These are phyloP conservation scores for Blastobotrys aristatus DNA, from an alignment of 1,139 yeast genomes.

Conservation along the genomic window DNA sequence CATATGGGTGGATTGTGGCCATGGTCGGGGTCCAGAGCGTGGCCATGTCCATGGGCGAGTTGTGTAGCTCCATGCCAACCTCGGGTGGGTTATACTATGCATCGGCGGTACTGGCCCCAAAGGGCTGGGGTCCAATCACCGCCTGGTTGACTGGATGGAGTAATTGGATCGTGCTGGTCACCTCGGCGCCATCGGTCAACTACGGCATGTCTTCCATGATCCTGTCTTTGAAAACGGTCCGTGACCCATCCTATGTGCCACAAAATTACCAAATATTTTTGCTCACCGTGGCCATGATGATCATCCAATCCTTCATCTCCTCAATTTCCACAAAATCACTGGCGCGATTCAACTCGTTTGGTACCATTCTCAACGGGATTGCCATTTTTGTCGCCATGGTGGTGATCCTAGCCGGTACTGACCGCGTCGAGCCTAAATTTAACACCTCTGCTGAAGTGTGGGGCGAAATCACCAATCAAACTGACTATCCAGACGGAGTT, in stretches of 20 bases:
- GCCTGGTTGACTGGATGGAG: conserved; percentile 25
- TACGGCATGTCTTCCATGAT: conserved; percentile 59
- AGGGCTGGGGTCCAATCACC: conserved; percentile 3
- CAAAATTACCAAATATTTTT: conserved; percentile 48
- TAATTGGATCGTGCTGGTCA: conserved; percentile 52
- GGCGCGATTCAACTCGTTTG: conserved; percentile 50
- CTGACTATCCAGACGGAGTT: conserved; percentile 65
- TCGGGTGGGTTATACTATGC: conserved; percentile 7
- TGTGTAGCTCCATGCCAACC: conserved; percentile 2
- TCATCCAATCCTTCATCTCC: conserved; percentile 41
- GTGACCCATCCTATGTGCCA: conserved; percentile 39
- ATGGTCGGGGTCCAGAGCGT: conserved; percentile 46
- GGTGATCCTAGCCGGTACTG: conserved; percentile 52
- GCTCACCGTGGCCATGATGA: conserved; percentile 48
- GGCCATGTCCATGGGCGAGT: conserved; percentile 5
- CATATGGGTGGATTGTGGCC: conserved; percentile 60
- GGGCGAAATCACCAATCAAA: conserved; percentile 50
- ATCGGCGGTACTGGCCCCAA: neutral
- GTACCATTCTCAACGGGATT: conserved; percentile 45
- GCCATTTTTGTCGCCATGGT: conserved; percentile 54
- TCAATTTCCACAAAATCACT: conserved; percentile 49
- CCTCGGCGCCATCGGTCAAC: conserved; percentile 61
- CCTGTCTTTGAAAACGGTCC: conserved; percentile 45
- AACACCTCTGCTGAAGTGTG: conserved; percentile 51
- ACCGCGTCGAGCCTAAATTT: conserved; percentile 45